Percentiles rank a stretch among this genome's conserved stretches.
Evolutionary conservation across 345 rosid genomes (phyloP).

Genomic region (Sisymbrium irio): DNA sequence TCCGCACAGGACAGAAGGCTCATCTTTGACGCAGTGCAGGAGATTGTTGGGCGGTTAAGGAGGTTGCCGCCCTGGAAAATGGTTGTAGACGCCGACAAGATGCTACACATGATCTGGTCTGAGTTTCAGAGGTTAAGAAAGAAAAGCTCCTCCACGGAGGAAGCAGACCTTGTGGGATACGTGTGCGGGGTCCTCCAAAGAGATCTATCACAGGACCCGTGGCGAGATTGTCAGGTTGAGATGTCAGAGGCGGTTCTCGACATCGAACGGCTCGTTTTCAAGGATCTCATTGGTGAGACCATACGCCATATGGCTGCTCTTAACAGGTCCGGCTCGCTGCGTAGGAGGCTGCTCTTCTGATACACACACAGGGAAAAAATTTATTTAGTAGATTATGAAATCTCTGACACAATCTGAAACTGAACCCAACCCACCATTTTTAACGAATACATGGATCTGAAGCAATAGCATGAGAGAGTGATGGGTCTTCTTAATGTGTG

Average conservation of each 20-base stretch:
- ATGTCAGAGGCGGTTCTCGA: conserved; percentile 72
- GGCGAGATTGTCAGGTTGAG: conserved; percentile 67
- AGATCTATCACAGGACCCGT: conserved; percentile 73
- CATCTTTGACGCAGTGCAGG: conserved; percentile 60
- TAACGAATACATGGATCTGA: not conserved
- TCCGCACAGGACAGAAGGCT: conserved; percentile 56
- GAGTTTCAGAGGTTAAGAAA: conserved; percentile 59
- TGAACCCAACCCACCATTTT: not conserved
- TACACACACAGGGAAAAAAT: too few species aligned
- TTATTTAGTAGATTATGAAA: not conserved
- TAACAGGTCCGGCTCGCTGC: conserved; percentile 28
- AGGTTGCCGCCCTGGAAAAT: conserved; percentile 60
- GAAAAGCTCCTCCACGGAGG: conserved; percentile 34
- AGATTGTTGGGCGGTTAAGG: conserved; percentile 52
- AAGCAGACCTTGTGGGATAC: conserved; percentile 50
- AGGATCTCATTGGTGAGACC: conserved; percentile 81
- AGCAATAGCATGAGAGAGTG: conserved; percentile 15
- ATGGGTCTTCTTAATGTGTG: conserved; percentile 12
- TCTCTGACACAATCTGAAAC: conserved; percentile 4
- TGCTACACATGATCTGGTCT: conserved; percentile 64
- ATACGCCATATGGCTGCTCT: conserved; percentile 58
- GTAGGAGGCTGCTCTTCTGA: conserved; percentile 78
- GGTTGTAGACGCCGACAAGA: conserved; percentile 25
- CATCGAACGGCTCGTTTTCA: conserved; percentile 74
- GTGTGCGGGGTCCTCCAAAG: conserved; percentile 69